A percentile compares a stretch with the other conserved stretches of the same genome.
These are phyloP conservation scores for Xanthoconium separans DNA, from an alignment of 1,284 basidiomycete genomes.

Conservation along the genomic window DNA sequence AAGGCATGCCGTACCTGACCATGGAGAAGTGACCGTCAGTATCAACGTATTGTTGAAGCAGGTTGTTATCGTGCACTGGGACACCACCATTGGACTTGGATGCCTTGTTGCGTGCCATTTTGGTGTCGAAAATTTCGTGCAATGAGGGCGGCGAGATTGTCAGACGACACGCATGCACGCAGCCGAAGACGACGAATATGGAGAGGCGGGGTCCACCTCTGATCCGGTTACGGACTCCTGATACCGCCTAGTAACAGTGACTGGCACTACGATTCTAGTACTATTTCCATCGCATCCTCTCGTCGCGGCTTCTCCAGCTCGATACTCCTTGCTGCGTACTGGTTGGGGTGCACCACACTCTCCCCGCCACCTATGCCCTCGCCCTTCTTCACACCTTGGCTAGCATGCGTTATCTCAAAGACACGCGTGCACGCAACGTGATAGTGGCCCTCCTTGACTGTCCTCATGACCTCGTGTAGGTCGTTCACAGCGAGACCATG, in stretches of 20 bases:
- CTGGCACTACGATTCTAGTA: slow-evolving; percentile 10
- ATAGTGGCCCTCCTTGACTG: slow-evolving; percentile 83
- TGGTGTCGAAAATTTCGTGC: slow-evolving; percentile 1
- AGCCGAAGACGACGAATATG: slow-evolving; percentile 13
- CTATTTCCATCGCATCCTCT: slow-evolving; percentile 31
- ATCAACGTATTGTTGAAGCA: slow-evolving; percentile 82
- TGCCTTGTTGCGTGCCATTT: slow-evolving; percentile 26
- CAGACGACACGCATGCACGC: slow-evolving; percentile 31
- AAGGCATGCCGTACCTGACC: slow-evolving; percentile 64
- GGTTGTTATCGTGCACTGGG: slow-evolving; percentile 33
- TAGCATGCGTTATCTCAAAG: slow-evolving; percentile 90
- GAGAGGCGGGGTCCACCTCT: slow-evolving; percentile 19
- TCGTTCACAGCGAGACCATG: slow-evolving; percentile 65
- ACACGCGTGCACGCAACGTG: slow-evolving; percentile 98
- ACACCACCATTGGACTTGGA: slow-evolving; percentile 32
- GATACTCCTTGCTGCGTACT: slow-evolving; percentile 71
- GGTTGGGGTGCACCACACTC: slow-evolving; percentile 93
- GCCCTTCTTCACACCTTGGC: slow-evolving; percentile 78
- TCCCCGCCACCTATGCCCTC: slow-evolving; percentile 89
- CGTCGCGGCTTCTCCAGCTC: slow-evolving; percentile 53
- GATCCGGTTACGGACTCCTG: slow-evolving; percentile 12
- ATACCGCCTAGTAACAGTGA: slow-evolving; percentile 10
- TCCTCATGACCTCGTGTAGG: slow-evolving; percentile 83
- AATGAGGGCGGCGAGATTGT: slow-evolving; percentile 6
- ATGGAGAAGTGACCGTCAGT: slow-evolving; percentile 94